Evolutionary conservation across 345 rosid species (phyloP).

Genomic region (Ceriops tagal): DNA sequence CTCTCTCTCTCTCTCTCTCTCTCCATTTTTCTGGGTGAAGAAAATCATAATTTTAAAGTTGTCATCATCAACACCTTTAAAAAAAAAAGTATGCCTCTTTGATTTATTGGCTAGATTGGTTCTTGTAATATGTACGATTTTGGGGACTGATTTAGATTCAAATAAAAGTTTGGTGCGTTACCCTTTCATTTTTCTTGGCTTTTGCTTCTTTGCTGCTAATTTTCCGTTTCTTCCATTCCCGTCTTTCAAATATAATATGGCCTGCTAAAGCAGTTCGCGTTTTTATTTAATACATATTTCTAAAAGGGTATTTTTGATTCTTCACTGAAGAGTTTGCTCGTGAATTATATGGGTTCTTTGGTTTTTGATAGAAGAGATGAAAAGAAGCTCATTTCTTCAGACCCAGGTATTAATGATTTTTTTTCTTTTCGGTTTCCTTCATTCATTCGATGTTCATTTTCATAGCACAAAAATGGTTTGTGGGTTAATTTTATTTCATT

Average conservation of each 20-base stretch:
- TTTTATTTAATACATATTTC: background rate
- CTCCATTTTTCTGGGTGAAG: background rate
- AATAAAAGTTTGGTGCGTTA: conserved; percentile 18
- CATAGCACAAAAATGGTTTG: background rate
- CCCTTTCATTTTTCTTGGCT: conserved; percentile 11
- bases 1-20: background rate
- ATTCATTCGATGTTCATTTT: background rate
- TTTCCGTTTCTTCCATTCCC: background rate
- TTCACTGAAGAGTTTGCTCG: background rate
- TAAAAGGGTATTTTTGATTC: conserved; percentile 1
- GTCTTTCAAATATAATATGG: background rate
- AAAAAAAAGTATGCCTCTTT: conserved; percentile 14
- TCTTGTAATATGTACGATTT: background rate
- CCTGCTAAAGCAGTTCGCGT: background rate
- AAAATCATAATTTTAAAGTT: conserved; percentile 3
- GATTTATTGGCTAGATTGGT: conserved; percentile 16
- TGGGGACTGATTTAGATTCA: conserved; percentile 17
- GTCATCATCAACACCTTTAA: conserved; percentile 26
- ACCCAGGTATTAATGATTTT: conserved; percentile 27
- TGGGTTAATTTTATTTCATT: background rate
- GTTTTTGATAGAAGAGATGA: conserved; percentile 23
- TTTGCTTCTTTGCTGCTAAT: background rate
- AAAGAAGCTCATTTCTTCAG: conserved; percentile 27
- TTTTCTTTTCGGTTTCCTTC: background rate
- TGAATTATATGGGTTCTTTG: conserved; percentile 22